These are phyloP conservation scores for Globisporangium sylvaticum DNA, from an alignment of 352 stramenopile genomes.

Conservation along the genomic window DNA sequence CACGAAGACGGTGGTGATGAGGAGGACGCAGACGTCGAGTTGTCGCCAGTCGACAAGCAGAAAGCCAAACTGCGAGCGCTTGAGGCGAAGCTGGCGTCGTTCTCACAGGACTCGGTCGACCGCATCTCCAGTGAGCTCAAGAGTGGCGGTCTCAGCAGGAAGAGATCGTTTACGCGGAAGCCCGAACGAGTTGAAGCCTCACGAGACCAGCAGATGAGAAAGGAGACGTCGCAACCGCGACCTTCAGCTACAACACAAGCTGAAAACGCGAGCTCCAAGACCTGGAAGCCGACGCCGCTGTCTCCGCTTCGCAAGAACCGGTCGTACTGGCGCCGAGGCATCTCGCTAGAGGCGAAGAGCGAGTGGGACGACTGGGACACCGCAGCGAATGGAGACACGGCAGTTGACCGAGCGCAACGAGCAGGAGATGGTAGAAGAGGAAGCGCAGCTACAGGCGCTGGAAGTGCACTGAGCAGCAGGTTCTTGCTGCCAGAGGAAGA, in stretches of 20 bases:
- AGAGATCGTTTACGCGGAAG: neutral
- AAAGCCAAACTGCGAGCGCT: slow-evolving; percentile 50
- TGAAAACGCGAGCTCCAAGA: neutral
- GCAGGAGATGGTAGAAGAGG: neutral
- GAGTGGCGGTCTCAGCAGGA: neutral
- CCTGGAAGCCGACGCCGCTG: slow-evolving; percentile 32
- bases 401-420: neutral
- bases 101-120: slow-evolving; percentile 43
- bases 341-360: slow-evolving; percentile 33
- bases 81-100: slow-evolving; percentile 48
- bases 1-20: neutral
- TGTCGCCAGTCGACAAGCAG: slow-evolving; percentile 47
- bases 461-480: slow-evolving; percentile 18
- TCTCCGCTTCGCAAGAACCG: slow-evolving; percentile 40
- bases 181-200: neutral
- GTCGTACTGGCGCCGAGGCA: slow-evolving; percentile 54
- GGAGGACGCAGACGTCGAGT: slow-evolving; percentile 4
- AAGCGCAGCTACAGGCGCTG: neutral
- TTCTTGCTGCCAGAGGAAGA: slow-evolving; percentile 63
- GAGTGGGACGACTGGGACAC: neutral
- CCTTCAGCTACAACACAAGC: neutral
- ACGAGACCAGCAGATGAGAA: neutral
- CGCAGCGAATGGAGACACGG: neutral
- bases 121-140: slow-evolving; percentile 31
- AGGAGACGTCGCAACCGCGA: neutral